These are phyloP conservation scores for Handroanthus guayacan DNA, from an alignment of 257 asterid genomes.

Conservation along the genomic window DNA sequence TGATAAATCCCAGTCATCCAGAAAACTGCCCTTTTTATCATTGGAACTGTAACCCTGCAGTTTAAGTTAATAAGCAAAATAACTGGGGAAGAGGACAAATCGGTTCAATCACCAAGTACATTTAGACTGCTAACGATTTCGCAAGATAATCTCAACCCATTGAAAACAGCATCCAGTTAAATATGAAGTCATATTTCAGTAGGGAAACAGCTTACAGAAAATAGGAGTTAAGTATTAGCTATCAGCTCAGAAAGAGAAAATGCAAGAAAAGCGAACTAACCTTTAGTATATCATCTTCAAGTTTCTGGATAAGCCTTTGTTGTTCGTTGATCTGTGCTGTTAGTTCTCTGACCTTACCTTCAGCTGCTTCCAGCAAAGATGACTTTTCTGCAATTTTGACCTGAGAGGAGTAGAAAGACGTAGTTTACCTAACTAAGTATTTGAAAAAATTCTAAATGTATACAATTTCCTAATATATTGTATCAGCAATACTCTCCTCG, in stretches of 20 bases:
- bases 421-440: slow-evolving; percentile 28
- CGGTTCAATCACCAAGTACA: slow-evolving; percentile 21
- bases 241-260: slow-evolving; percentile 22
- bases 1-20: slow-evolving; percentile 96
- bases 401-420: slow-evolving; percentile 50
- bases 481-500: slow-evolving; percentile 23
- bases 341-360: slow-evolving; percentile 71
- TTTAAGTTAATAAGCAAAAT: slow-evolving; percentile 30
- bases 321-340: slow-evolving; percentile 74
- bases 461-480: slow-evolving; percentile 14
- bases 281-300: slow-evolving; percentile 95
- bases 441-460: neutral
- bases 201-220: slow-evolving; percentile 8
- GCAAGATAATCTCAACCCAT: slow-evolving; percentile 25
- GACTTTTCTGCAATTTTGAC: slow-evolving; percentile 84
- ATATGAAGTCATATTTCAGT: neutral
- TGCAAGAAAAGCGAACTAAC: slow-evolving; percentile 42
- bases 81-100: slow-evolving; percentile 9
- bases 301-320: slow-evolving; percentile 90
- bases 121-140: slow-evolving; percentile 15
- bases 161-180: slow-evolving; percentile 18
- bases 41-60: slow-evolving; percentile 91
- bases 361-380: slow-evolving; percentile 86
- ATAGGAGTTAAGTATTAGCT: slow-evolving; percentile 4
- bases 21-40: slow-evolving; percentile 63